These are phyloP conservation scores for Thielaviopsis ethacetica DNA, from an alignment of 2,329 filamentous ascomycete genomes.

Conservation along the genomic window DNA sequence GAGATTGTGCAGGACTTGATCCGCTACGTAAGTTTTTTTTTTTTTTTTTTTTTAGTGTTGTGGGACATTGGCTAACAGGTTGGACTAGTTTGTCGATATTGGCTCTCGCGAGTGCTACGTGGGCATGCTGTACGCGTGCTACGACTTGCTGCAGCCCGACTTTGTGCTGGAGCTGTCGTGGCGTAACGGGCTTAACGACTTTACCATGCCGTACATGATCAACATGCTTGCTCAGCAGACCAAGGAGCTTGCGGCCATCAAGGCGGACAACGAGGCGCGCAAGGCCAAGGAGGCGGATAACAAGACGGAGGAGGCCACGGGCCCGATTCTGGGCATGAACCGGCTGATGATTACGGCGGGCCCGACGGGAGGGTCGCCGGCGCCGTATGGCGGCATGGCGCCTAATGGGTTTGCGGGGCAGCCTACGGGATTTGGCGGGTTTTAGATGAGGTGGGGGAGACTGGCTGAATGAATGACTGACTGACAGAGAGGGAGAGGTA, in stretches of 20 bases:
- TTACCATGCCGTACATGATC: constrained; percentile 99
- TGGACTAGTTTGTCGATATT: constrained; percentile 93
- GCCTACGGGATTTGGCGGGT: constrained; percentile 60
- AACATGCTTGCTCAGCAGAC: constrained; percentile 90
- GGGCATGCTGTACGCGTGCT: constrained; percentile 98
- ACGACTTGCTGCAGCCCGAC: constrained; percentile 88
- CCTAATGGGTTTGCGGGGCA: constrained; percentile 82
- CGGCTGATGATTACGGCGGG: constrained; percentile 94
- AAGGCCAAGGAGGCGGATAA: constrained; percentile 56
- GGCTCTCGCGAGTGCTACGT: constrained; percentile 98
- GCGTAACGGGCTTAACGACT: constrained; percentile 87
- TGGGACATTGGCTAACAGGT: too few relatives aligned
- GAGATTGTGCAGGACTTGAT: constrained; percentile 92
- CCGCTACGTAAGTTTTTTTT: constrained; percentile 65
- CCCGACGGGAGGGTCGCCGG: constrained; percentile 46
- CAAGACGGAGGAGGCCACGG: constrained; percentile 82
- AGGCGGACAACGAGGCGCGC: constrained; percentile 91
- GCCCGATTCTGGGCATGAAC: constrained; percentile 76
- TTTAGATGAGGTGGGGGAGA: constrained; percentile 15
- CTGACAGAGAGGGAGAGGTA: too few relatives aligned
- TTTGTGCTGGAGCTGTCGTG: constrained; percentile 91
- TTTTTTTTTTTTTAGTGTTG: background rate
- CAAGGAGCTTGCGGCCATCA: constrained; percentile 64
- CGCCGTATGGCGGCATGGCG: constrained; percentile 47
- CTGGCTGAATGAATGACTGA: too few relatives aligned